Base-by-base conservation (phyloP, 148 eudicot genomes). In the Vaccinium myrtillus region DNA sequence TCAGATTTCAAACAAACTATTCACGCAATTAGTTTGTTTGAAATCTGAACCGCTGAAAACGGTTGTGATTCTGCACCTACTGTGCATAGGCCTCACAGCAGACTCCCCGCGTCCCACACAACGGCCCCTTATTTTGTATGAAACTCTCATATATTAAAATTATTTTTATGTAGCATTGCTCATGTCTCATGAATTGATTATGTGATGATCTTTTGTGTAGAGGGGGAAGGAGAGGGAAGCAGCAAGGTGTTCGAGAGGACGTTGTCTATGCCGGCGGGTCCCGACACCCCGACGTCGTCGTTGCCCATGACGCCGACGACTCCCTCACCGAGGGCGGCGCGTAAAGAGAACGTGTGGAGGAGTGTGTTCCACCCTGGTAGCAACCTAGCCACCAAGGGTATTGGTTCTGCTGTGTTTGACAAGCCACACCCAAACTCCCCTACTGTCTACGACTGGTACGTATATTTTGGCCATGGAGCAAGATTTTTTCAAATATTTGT, bases 401-500 rank as follows among this genome's bases (percentile, higher is more conserved):
- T 93, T 56, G 99, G 99, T 10, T 86, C 91, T 75, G 88, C 90
- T 8, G 67, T 88, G 80, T 94, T 91, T 75, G 98, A 96, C 87
- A 93, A 92, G 80, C 94, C 97, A 0, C 30, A 84, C 1, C 91
- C 95, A 15, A 90, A 91, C 81, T 87, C 97, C 73, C 95, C 98
- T 48, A 94, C 98, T 83, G 94, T 93, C 39, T 96, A 96, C 87
- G 98, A 96, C 89, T 96, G 99, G 99, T 96, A 91, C 39, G 75
- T 88, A n/a, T 75, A 1, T 56, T 43, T 43, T 43, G 0, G 46
- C 46, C 6, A 0, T 5, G 46, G 46, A 43, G 46, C 46, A 43
- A 43, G 46, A 43, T 43, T 43, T 43, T 4, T 43, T 4, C 46
- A 4, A 43, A 43, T 43, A 4, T 43, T 4, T 4, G 46, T 43